Evolutionary conservation across 805 yeast species (phyloP).

Genomic region (Myxozyma monticola): DNA sequence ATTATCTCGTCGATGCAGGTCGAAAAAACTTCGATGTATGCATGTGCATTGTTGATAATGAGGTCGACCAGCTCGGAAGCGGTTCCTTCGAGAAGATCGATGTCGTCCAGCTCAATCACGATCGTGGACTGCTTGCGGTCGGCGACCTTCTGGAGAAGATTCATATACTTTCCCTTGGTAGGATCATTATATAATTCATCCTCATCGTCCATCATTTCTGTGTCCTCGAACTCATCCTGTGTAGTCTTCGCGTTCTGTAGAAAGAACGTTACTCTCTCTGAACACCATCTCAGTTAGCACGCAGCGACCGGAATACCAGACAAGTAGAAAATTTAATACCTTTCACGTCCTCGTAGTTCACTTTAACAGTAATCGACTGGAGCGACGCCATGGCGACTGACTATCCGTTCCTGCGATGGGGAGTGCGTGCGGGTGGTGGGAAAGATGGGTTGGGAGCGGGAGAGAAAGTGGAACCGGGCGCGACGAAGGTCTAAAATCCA

Average conservation of each 20-base stretch:
- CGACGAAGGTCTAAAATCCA: too few relatives aligned
- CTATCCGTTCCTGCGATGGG: too few relatives aligned
- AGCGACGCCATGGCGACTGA: slow-evolving; percentile 52
- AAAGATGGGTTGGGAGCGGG: background rate
- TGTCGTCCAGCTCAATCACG: slow-evolving; percentile 79
- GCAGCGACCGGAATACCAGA: too few relatives aligned
- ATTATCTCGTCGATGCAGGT: slow-evolving; percentile 72
- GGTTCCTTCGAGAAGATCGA: slow-evolving; percentile 62
- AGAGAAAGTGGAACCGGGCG: background rate
- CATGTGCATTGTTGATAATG: slow-evolving; percentile 71
- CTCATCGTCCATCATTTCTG: slow-evolving; percentile 29
- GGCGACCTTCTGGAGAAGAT: slow-evolving; percentile 71
- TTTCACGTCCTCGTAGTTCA: slow-evolving; percentile 64
- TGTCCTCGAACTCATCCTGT: slow-evolving; percentile 35
- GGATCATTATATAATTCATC: slow-evolving; percentile 48
- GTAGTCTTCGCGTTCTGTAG: slow-evolving; percentile 25
- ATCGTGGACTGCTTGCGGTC: slow-evolving; percentile 75
- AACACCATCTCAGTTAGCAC: too few relatives aligned
- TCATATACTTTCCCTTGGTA: slow-evolving; percentile 60
- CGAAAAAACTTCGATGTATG: slow-evolving; percentile 76
- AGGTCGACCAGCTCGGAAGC: slow-evolving; percentile 50
- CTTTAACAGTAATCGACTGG: slow-evolving; percentile 53
- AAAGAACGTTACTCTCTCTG: slow-evolving; percentile 27
- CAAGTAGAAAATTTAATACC: too few relatives aligned
- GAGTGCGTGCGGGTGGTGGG: background rate